Conservation (phyloP, 345 rosid genomes). For the Sapria himalayana region DNA sequence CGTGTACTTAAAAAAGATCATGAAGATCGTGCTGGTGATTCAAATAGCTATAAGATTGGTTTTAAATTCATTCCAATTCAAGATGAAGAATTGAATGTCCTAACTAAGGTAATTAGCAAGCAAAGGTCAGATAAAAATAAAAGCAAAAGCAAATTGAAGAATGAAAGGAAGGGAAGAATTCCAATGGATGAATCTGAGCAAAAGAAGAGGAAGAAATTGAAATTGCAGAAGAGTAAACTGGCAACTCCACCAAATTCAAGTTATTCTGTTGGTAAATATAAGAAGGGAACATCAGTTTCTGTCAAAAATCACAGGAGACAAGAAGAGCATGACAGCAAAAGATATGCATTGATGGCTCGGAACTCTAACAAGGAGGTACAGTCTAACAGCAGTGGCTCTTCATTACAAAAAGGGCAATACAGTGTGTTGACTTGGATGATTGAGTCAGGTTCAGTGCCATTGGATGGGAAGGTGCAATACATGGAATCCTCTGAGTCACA, state of each 20-base stretch:
- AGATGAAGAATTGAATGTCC: conserved; percentile 40
- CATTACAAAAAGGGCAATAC: conserved; percentile 53
- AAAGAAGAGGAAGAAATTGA: conserved; percentile 20
- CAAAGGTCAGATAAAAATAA: conserved; percentile 31
- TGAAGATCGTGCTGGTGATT: conserved; percentile 21
- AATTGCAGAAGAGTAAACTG: conserved; percentile 14
- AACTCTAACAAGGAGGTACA: conserved; percentile 26
- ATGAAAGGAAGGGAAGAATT: conserved; percentile 7
- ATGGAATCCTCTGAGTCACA: conserved; percentile 18
- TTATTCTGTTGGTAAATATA: conserved; percentile 10
- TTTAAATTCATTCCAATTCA: conserved; percentile 46
- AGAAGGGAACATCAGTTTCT: conserved; percentile 6
- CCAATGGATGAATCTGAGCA: conserved; percentile 11
- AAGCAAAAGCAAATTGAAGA: conserved; percentile 21
- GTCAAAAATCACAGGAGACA: conserved; percentile 24
- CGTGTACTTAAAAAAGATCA: conserved; percentile 27
- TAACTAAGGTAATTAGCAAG: conserved; percentile 23
- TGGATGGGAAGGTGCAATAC: conserved; percentile 40
- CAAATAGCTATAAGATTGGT: conserved; percentile 18
- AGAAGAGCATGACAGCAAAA: conserved; percentile 33
- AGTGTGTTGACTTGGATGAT: conserved; percentile 78
- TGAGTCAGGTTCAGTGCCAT: conserved; percentile 33
- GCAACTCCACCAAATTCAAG: conserved; percentile 14
- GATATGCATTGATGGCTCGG: conserved; percentile 47
- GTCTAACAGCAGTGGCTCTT: conserved; percentile 30